Conservation (phyloP, 2,329 filamentous ascomycete species). For the Chrysoporthe puriensis region DNA sequence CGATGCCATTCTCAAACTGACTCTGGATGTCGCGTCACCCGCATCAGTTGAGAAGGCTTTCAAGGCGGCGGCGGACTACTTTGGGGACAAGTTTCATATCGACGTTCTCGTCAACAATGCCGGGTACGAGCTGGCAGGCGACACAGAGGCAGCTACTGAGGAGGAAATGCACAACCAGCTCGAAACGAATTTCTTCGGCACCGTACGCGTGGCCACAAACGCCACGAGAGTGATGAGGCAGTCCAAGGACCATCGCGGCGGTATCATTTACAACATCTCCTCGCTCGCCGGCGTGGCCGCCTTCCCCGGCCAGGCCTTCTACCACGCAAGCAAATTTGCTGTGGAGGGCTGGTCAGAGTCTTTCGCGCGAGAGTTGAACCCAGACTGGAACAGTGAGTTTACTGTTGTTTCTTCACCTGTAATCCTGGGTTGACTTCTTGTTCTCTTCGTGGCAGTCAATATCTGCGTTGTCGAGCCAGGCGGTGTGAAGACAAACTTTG, state of each 20-base stretch:
- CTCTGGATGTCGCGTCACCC: constrained; percentile 51
- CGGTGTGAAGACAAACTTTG: constrained; percentile 19
- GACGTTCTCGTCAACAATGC: constrained; percentile 43
- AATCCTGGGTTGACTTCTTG: not conserved
- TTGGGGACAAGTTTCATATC: constrained; percentile 37
- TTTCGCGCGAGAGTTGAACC: constrained; percentile 31
- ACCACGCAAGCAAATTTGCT: constrained; percentile 34
- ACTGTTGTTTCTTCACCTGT: not conserved
- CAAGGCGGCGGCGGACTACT: constrained; percentile 36
- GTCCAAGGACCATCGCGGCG: constrained; percentile 29
- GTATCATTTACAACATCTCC: constrained; percentile 36
- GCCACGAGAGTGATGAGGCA: constrained; percentile 36
- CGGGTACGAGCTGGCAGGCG: constrained; percentile 48
- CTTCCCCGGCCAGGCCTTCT: constrained; percentile 32
- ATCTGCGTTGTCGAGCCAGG: constrained; percentile 17
- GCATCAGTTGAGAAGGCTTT: constrained; percentile 43
- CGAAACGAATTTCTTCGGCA: constrained; percentile 38
- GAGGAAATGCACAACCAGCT: constrained; percentile 33
- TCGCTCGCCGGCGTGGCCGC: constrained; percentile 31
- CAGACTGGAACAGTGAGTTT: constrained; percentile 32
- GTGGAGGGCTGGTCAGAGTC: constrained; percentile 34
- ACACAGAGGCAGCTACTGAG: constrained; percentile 33
- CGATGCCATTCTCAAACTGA: constrained; percentile 46
- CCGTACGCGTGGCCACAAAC: constrained; percentile 31
- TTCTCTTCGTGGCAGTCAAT: not conserved